These are phyloP conservation scores for Monascus purpureus DNA, from an alignment of 495 filamentous ascomycete genomes.

Conservation along the genomic window DNA sequence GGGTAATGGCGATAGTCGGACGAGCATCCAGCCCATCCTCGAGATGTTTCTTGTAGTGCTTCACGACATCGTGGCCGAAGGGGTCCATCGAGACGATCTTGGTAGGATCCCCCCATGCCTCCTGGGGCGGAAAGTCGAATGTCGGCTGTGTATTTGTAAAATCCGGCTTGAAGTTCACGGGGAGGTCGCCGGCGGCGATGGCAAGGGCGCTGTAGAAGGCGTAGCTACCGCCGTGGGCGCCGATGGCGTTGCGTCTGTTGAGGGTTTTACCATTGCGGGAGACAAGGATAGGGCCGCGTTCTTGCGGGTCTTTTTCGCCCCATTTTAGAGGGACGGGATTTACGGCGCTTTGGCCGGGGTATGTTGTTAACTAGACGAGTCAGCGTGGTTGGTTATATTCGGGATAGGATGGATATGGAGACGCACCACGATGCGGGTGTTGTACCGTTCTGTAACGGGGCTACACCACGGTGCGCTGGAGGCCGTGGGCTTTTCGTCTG, in stretches of 20 bases:
- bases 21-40: constrained; percentile 77
- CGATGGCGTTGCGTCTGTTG: constrained; percentile 73
- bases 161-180: constrained; percentile 74
- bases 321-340: constrained; percentile 80
- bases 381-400: neutral
- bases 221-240: constrained; percentile 94
- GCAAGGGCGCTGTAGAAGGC: constrained; percentile 93
- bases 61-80: constrained; percentile 59
- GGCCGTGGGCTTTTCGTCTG: too few relatives aligned
- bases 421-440: neutral
- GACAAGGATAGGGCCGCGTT: constrained; percentile 83
- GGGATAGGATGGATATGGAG: too few relatives aligned
- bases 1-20: constrained; percentile 89
- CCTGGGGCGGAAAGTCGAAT: constrained; percentile 72
- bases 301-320: constrained; percentile 61
- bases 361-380: constrained; percentile 51
- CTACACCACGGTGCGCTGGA: neutral
- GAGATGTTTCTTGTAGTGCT: constrained; percentile 23
- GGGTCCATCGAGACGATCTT: constrained; percentile 99
- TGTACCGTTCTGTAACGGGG: neutral
- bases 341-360: constrained; percentile 88
- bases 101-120: constrained; percentile 77
- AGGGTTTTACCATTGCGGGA: constrained; percentile 63
- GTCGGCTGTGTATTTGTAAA: constrained; percentile 92
- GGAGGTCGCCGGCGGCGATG: constrained; percentile 78